Conservation (phyloP, 2,329 filamentous ascomycete genomes). For the Akanthomyces uredinophilus region DNA sequence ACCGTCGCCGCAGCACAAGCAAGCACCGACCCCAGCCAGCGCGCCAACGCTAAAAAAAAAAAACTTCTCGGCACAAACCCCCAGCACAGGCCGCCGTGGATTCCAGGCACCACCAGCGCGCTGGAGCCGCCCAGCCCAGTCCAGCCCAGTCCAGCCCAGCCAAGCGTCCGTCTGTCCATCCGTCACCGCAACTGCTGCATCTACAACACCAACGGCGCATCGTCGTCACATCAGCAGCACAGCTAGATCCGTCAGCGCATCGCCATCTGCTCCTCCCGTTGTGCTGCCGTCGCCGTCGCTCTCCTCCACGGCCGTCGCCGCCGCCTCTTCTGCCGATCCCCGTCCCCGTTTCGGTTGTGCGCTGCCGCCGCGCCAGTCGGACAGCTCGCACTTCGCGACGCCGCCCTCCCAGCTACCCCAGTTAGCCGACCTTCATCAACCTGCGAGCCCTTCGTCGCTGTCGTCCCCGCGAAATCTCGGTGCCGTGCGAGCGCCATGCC, state of each 20-base stretch:
- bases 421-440: conserved; percentile 14
- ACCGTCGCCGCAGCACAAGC: not conserved
- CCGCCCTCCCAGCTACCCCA: conserved; percentile 5
- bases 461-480: conserved; percentile 29
- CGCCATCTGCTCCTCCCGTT: conserved; percentile 3
- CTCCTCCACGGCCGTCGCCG: not conserved
- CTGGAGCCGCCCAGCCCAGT: not conserved
- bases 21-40: not conserved
- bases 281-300: not conserved
- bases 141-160: not conserved
- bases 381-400: conserved; percentile 7
- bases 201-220: conserved; percentile 8
- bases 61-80: conserved; percentile 5
- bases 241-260: conserved; percentile 9
- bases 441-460: conserved; percentile 38
- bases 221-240: not conserved
- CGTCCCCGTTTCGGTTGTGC: not conserved
- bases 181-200: conserved; percentile 5
- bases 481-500: conserved; percentile 24
- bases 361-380: conserved; percentile 10
- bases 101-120: conserved; percentile 8
- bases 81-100: not conserved
- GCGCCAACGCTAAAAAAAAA: conserved; percentile 9
- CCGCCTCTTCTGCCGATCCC: not conserved
- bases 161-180: too few species aligned